A percentile compares a stretch with the other conserved stretches of the same genome.
phyloP scores from a whole-genome alignment of 371 early-diverging fungal species.

The Mucor indicus region DNA sequence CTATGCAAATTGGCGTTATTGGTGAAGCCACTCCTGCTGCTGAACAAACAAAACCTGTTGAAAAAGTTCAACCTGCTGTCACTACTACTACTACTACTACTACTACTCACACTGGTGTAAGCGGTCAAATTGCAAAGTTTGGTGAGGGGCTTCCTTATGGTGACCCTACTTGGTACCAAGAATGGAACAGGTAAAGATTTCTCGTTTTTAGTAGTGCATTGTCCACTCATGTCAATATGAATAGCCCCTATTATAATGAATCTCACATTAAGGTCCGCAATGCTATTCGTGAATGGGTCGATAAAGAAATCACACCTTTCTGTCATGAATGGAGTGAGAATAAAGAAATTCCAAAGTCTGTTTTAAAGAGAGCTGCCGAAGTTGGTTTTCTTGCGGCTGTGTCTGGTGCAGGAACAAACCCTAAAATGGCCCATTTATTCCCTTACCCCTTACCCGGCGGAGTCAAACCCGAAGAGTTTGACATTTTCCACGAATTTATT shows the following conservation, averaged over 20 bases:
- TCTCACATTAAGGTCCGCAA: constrained; percentile 54
- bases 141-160: constrained; percentile 50
- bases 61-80: background rate
- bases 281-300: constrained; percentile 53
- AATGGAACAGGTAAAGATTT: constrained; percentile 23
- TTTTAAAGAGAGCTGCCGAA: constrained; percentile 55
- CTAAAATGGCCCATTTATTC: constrained; percentile 12
- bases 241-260: constrained; percentile 54
- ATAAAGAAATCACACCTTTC: constrained; percentile 60
- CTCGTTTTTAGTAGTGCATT: background rate
- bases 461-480: constrained; percentile 57
- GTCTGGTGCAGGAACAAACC: constrained; percentile 43
- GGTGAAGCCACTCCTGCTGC: background rate
- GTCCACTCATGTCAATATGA: no score
- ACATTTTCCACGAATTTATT: constrained; percentile 78
- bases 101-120: background rate
- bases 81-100: background rate
- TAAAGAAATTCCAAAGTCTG: constrained; percentile 50
- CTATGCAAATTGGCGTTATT: constrained; percentile 53
- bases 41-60: background rate
- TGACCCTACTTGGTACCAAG: constrained; percentile 69
- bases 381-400: constrained; percentile 55
- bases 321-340: constrained; percentile 69
- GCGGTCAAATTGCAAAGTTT: background rate
- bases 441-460: constrained; percentile 40